Base-by-base conservation (phyloP, 805 yeast species). In the Yarrowia sp. region DNA sequence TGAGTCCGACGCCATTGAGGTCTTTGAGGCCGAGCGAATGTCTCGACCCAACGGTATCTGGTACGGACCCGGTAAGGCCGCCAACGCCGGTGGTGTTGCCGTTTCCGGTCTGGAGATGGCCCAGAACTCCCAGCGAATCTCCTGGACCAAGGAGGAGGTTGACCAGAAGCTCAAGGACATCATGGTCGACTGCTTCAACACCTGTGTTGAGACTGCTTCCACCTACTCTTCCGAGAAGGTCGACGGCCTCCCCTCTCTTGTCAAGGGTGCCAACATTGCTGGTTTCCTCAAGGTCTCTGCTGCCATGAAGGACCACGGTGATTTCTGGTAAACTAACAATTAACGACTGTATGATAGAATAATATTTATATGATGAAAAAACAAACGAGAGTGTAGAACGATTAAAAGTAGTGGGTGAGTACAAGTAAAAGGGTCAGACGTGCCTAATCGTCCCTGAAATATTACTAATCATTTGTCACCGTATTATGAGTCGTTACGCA, bases 1-100 rank as follows among this genome's bases (percentile, higher is more conserved):
- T 75, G 93, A 98, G 75, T 89, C 90, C 82, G 98, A 94, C 81
- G 99, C 99, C 75, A 92, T 94, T 75, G 92, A 89, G 74, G 92
- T 91, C 72, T 94, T 93, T 76, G 99, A 94, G 87, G 74, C 83
- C 70, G 81, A 80, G 75, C 79, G 84, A 50, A 67, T 71, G 45
- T 32, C 64, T 19, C 53, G 72, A 16, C 72, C 76, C 63, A 73
- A 76, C 58, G 83, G 87, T 71, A 91, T 92, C 82, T 94, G 99
- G 99, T 94, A 93, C 83, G 98, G 97, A 77, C 98, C 98, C 79
- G 98, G 98, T 83, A 94, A 94, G 87, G 98, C 98, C 75, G 94
- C 98, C 77, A 94, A 94, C 88, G 90, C 96, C 84, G 99, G 98
- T 84, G 99, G 99, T 88, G 99, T 94, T 76, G 97, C 97, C 70